Evolutionary conservation across 495 filamentous ascomycete genomes (phyloP).

Genomic region (Penicillium verhagenii): DNA sequence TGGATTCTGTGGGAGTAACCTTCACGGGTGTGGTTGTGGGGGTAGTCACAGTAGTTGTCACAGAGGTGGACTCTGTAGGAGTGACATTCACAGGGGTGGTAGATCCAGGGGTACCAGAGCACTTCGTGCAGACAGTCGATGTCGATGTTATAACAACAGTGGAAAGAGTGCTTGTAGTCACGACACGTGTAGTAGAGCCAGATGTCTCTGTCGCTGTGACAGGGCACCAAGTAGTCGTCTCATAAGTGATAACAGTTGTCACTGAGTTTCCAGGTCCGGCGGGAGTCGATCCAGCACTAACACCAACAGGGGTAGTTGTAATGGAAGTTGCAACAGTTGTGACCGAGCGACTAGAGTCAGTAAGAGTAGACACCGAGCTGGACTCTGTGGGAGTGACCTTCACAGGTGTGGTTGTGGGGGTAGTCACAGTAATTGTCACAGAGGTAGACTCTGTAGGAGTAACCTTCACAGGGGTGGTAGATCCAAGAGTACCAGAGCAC

Average conservation of each 20-base stretch:
- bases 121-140: conserved; percentile 12
- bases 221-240: neutral
- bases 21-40: neutral
- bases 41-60: neutral
- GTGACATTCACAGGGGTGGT: too few relatives aligned
- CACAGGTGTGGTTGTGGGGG: neutral
- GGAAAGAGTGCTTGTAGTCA: conserved; percentile 26
- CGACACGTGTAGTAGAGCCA: neutral
- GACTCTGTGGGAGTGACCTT: neutral
- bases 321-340: conserved; percentile 41
- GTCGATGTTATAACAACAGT: conserved; percentile 29
- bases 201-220: conserved; percentile 5
- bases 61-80: neutral
- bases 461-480: neutral
- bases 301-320: too few relatives aligned
- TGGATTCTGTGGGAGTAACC: neutral
- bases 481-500: neutral
- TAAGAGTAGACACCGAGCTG: too few relatives aligned
- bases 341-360: conserved; percentile 31
- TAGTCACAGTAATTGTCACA: neutral
- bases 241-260: conserved; percentile 3
- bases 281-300: conserved; percentile 5
- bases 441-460: neutral
- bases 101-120: neutral
- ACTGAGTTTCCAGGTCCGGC: neutral